Evolutionary conservation across 495 filamentous ascomycete species (phyloP).

Genomic region (Neurospora sublineolata): DNA sequence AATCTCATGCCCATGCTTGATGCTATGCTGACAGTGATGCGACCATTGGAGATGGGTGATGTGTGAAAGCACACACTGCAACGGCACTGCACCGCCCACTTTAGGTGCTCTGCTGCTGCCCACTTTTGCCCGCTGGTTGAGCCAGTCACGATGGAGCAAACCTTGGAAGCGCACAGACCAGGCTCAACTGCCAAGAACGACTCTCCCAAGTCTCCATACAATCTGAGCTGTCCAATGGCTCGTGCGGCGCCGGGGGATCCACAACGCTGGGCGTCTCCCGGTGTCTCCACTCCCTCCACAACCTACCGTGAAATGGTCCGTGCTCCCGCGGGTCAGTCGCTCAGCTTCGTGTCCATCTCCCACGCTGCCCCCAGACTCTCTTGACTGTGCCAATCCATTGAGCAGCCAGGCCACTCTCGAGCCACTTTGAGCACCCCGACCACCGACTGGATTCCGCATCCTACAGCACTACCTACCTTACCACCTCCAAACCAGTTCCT

Average conservation of each 20-base stretch:
- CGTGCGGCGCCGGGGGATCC: neutral
- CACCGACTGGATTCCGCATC: neutral
- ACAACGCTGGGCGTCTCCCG: neutral
- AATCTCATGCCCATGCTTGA: neutral
- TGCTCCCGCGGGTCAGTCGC: conserved; percentile 5
- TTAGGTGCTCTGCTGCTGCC: neutral
- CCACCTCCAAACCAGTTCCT: conserved; percentile 13
- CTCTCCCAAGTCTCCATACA: neutral
- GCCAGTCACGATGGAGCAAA: neutral
- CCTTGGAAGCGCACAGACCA: neutral
- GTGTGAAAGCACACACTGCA: neutral
- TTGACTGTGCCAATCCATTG: neutral
- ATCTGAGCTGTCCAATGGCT: neutral
- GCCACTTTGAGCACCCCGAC: neutral
- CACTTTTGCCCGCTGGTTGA: neutral
- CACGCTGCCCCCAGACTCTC: conserved; percentile 12
- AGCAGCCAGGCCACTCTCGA: neutral
- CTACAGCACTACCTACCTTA: neutral
- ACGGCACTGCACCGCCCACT: neutral
- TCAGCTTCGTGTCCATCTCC: conserved; percentile 15
- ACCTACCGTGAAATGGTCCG: neutral
- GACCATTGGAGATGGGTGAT: neutral
- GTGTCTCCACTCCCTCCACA: conserved; percentile 2
- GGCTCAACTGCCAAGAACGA: neutral
- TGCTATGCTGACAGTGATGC: neutral